A percentile compares a stretch with the other conserved stretches of the same genome.
Conservation (phyloP, 2,329 filamentous ascomycete genomes). For the Fusarium continuum region DNA sequence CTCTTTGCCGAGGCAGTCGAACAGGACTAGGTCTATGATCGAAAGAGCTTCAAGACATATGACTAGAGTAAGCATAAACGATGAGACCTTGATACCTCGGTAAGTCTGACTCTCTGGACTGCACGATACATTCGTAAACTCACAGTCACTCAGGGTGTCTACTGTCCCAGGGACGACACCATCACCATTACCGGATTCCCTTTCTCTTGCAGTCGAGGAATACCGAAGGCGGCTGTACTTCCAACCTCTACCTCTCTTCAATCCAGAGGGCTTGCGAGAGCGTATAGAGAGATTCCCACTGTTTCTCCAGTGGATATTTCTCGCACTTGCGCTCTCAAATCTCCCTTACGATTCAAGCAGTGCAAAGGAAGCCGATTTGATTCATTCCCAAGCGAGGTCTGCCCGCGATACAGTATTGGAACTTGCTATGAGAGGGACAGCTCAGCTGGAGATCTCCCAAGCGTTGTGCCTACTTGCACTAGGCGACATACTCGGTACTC, state of each 20-base stretch:
- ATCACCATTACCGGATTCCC: slow-evolving; percentile 9
- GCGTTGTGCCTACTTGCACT: slow-evolving; percentile 18
- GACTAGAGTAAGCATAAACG: background rate
- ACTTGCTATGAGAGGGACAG: slow-evolving; percentile 26
- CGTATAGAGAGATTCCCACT: slow-evolving; percentile 11
- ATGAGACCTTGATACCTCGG: background rate
- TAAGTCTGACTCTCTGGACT: background rate
- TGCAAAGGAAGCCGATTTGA: slow-evolving; percentile 21
- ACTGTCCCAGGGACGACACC: background rate
- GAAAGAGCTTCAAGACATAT: slow-evolving; percentile 3
- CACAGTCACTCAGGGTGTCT: background rate
- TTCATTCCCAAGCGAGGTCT: slow-evolving; percentile 8
- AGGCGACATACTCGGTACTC: slow-evolving; percentile 11
- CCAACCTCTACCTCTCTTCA: slow-evolving; percentile 33
- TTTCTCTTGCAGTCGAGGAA: slow-evolving; percentile 20
- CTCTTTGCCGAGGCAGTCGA: background rate
- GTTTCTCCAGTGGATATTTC: slow-evolving; percentile 31
- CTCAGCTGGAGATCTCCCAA: slow-evolving; percentile 20
- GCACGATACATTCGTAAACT: fast-evolving
- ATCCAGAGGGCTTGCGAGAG: slow-evolving; percentile 1
- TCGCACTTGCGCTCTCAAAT: slow-evolving; percentile 16
- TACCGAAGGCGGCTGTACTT: slow-evolving; percentile 34
- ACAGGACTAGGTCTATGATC: background rate
- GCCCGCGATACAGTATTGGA: slow-evolving; percentile 19
- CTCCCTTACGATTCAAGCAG: slow-evolving; percentile 16